phyloP scores from a whole-genome alignment of 2,329 filamentous ascomycete genomes.

The Lachnellula suecica region DNA sequence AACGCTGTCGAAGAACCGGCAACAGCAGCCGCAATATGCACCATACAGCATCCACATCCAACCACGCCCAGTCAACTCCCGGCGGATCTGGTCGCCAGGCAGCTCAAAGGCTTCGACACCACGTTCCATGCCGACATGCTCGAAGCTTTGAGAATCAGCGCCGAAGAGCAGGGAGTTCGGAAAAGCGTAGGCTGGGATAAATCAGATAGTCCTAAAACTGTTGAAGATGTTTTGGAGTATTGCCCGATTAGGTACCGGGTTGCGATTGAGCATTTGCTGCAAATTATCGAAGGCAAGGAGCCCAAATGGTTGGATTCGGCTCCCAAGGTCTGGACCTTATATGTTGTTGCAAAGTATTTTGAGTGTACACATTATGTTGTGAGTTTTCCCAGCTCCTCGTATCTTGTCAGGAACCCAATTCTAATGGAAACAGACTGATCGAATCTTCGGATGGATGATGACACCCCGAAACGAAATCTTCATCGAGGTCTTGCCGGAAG shows the following conservation, averaged over 20 bases:
- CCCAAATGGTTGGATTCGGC: conserved; percentile 60
- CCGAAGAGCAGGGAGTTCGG: neutral
- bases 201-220: neutral
- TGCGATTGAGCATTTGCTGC: conserved; percentile 61
- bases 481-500: conserved; percentile 63
- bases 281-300: conserved; percentile 53
- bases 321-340: conserved; percentile 65
- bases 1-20: neutral
- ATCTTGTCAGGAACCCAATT: too few species aligned
- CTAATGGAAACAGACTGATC: conserved; percentile 24
- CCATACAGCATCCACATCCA: too few species aligned
- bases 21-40: neutral
- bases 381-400: conserved; percentile 16
- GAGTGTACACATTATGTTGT: conserved; percentile 48
- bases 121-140: neutral
- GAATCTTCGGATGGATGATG: conserved; percentile 29
- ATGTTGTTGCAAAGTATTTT: conserved; percentile 59
- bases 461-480: conserved; percentile 50
- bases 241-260: conserved; percentile 62
- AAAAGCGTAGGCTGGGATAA: neutral
- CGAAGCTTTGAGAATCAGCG: neutral
- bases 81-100: neutral
- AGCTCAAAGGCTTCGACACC: neutral
- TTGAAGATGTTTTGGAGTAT: conserved; percentile 50
- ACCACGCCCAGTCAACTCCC: neutral